Conservation (phyloP, 306 rosid genomes). For the Mimosa pudica region DNA sequence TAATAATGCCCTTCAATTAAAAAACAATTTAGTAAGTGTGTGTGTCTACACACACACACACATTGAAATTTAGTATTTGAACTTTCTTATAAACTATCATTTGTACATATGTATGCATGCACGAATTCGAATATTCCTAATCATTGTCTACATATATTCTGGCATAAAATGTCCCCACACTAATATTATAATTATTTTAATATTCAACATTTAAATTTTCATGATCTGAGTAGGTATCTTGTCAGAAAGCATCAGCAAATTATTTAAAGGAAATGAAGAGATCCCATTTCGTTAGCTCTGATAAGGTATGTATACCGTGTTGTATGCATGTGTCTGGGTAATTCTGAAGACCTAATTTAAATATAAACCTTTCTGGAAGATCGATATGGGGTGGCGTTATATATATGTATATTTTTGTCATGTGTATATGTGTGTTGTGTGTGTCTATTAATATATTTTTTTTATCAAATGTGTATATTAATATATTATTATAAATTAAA, state of each 20-base stretch:
- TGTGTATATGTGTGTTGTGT: no score
- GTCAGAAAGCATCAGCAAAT: conserved; percentile 66
- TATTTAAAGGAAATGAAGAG: conserved; percentile 79
- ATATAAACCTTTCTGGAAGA: not conserved
- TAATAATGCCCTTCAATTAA: no score
- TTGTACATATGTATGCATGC: no score
- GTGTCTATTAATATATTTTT: not conserved
- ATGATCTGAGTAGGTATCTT: conserved; percentile 59
- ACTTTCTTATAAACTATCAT: no score
- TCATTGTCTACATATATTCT: not conserved
- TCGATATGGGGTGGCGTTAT: not conserved
- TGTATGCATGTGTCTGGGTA: not conserved
- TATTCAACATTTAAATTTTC: not conserved
- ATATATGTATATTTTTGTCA: no score
- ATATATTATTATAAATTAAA: not conserved
- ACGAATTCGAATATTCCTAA: not conserved
- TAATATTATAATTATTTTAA: not conserved
- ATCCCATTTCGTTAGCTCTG: conserved; percentile 79
- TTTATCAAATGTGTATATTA: no score
- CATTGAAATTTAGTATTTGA: no score
- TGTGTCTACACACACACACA: no score
- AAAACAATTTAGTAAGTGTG: no score
- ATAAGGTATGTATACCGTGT: conserved; percentile 52
- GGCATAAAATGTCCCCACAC: not conserved
- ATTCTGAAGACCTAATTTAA: not conserved